A percentile compares a stretch with the other conserved stretches of the same genome.
phyloP scores from a whole-genome alignment of 768 basidiomycete species.

The Arthromyces matolae region DNA sequence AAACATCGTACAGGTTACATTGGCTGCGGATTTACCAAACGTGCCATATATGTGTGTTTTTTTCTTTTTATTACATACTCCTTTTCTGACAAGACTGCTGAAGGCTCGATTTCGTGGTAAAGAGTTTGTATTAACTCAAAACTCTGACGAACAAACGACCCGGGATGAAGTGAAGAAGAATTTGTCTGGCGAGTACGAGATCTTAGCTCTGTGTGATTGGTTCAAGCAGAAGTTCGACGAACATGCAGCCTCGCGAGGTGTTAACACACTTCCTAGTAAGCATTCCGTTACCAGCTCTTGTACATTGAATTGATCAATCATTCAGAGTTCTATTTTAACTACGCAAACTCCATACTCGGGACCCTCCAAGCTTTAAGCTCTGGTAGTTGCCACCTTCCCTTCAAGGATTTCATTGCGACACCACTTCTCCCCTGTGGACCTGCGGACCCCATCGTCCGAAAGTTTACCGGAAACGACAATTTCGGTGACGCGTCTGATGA shows the following conservation, averaged over 20 bases:
- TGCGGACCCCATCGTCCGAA: constrained; percentile 18
- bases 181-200: constrained; percentile 14
- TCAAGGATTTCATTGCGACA: constrained; percentile 23
- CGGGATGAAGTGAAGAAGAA: constrained; percentile 5
- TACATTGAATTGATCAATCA: too few species aligned
- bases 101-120: constrained; percentile 2
- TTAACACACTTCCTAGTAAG: too few species aligned
- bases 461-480: constrained; percentile 26
- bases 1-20: constrained; percentile 5
- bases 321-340: constrained; percentile 27
- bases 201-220: constrained; percentile 14
- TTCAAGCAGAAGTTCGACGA: constrained; percentile 19
- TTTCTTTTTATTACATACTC: constrained; percentile 1
- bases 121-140: constrained; percentile 21
- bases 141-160: constrained; percentile 5
- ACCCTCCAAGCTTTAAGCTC: not conserved
- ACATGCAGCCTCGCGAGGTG: not conserved
- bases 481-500: constrained; percentile 18
- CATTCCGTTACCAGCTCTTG: too few species aligned
- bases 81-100: not conserved
- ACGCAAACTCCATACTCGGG: constrained; percentile 12
- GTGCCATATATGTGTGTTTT: constrained; percentile 20
- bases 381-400: constrained; percentile 10
- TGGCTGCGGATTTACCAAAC: constrained; percentile 18
- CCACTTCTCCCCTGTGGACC: constrained; percentile 23